Evolutionary conservation across 495 filamentous ascomycete genomes (phyloP), one percentile per base, ranked within the genome.

Genomic region (Aspergillus conjunctus): DNA sequence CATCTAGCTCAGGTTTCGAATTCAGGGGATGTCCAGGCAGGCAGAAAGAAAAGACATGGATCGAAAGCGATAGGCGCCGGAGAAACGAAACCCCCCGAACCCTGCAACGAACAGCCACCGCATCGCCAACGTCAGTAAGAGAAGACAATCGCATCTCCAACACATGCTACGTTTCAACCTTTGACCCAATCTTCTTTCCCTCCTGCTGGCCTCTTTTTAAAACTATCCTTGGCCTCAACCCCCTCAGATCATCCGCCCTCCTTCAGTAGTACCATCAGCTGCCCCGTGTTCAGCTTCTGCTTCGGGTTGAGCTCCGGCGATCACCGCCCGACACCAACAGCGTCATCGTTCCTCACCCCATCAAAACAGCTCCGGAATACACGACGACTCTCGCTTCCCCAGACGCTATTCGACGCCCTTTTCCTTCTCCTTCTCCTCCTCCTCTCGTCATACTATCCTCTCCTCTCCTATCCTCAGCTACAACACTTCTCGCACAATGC

Each of bases 401-500:
- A 26, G 26, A 26, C 26, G 26, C 26, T 5, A n/a, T 33, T 41
- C 43, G 21, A 51, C 44, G 34, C 49, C 31, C 59, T 20, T 21
- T 51, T 3, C 52, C 34, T 8, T 22, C 39, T 30, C 15, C 48
- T 60, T 49, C 45, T 31, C 55, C 44, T 5, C 39, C 17, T 44
- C 52, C 31, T 31, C 37, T 39, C 9, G 17, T 48, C n/a, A 32
- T 8, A n/a, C 60, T 51, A 30, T 18, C 51, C 41, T 45, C 53
- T 30, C 41, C 45, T 55, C 34, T 58, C 49, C 33, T 31, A 60
- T 45, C 14, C 18, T 21, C 17, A 21, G 44, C 18, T 48, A 48
- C 44, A 20, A 22, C 18, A 6, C 7, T 11, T 30, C 37, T 17
- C n/a, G 18, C 69, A 68, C 61, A 51, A 80, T 80, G 77, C 77